Percentiles rank a stretch among this genome's conserved stretches.
Evolutionary conservation across 1,284 basidiomycete genomes (phyloP).

Genomic region (Apiotrichum sp.): DNA sequence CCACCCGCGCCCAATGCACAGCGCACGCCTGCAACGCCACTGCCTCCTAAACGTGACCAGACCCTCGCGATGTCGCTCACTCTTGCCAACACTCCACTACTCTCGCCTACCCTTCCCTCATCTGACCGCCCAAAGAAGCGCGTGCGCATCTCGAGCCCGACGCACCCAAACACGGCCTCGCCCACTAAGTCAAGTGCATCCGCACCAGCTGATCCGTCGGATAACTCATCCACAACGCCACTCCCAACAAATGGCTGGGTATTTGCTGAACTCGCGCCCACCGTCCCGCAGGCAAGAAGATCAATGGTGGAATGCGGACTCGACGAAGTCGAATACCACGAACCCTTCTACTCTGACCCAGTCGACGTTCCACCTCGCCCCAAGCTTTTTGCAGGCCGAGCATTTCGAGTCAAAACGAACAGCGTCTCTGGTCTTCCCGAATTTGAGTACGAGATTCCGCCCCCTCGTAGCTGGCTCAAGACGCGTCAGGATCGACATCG

Average conservation of each 20-base stretch:
- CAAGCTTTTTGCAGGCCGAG: constrained; percentile 72
- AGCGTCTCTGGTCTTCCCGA: constrained; percentile 41
- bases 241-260: constrained; percentile 42
- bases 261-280: constrained; percentile 57
- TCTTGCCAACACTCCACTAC: background rate
- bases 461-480: constrained; percentile 31
- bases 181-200: background rate
- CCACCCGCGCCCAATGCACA: constrained; percentile 8
- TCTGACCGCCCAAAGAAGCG: constrained; percentile 7
- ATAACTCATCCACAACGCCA: no score
- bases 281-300: constrained; percentile 49
- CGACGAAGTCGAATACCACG: constrained; percentile 61
- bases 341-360: constrained; percentile 71
- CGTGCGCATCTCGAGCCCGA: constrained; percentile 11
- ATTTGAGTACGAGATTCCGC: constrained; percentile 16
- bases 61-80: background rate
- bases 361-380: constrained; percentile 63
- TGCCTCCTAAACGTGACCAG: background rate
- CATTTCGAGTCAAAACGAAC: constrained; percentile 60
- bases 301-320: constrained; percentile 56
- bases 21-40: background rate
- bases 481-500: constrained; percentile 5
- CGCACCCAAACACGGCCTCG: no score
- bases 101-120: background rate
- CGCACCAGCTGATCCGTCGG: background rate